A percentile compares a stretch with the other conserved stretches of the same genome.
phyloP scores from a whole-genome alignment of 1,139 yeast species.

The Ogataea hybrid region DNA sequence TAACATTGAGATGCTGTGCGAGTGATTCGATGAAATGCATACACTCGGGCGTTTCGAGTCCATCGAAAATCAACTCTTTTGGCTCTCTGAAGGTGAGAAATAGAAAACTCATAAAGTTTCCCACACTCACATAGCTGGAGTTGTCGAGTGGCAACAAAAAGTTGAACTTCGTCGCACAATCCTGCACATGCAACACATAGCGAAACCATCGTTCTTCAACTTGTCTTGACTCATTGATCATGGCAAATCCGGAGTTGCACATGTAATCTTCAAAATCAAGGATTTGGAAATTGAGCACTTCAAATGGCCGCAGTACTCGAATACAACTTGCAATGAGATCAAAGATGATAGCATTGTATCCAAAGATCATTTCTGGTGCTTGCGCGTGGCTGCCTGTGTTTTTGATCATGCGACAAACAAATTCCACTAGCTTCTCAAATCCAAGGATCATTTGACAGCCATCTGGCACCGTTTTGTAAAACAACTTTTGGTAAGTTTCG shows the following conservation, averaged over 20 bases:
- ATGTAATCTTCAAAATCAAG: conserved; percentile 17
- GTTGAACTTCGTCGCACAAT: conserved; percentile 16
- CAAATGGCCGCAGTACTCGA: conserved; percentile 14
- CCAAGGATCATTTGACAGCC: conserved; percentile 10
- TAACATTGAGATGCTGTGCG: conserved; percentile 4
- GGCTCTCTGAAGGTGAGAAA: conserved; percentile 18
- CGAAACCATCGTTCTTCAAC: conserved; percentile 15
- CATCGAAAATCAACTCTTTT: conserved; percentile 16
- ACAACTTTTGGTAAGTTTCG: neutral
- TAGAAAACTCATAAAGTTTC: conserved; percentile 13
- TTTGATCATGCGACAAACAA: conserved; percentile 2
- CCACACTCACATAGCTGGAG: conserved; percentile 12
- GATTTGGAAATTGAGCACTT: conserved; percentile 15
- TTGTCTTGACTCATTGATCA: neutral
- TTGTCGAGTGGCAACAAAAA: conserved; percentile 19
- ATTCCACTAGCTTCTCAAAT: conserved; percentile 5
- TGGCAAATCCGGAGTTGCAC: conserved; percentile 15
- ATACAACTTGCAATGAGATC: conserved; percentile 4
- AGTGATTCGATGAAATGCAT: conserved; percentile 10
- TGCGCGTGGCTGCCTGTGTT: conserved; percentile 1
- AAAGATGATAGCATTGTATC: conserved; percentile 4
- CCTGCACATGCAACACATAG: conserved; percentile 19
- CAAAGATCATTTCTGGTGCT: conserved; percentile 4
- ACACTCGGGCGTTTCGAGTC: conserved; percentile 16
- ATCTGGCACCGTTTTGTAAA: neutral